Percentiles rank a stretch among this genome's conserved stretches.
phyloP scores from a whole-genome alignment of 768 basidiomycete species.

The Amylocystis lapponica region DNA sequence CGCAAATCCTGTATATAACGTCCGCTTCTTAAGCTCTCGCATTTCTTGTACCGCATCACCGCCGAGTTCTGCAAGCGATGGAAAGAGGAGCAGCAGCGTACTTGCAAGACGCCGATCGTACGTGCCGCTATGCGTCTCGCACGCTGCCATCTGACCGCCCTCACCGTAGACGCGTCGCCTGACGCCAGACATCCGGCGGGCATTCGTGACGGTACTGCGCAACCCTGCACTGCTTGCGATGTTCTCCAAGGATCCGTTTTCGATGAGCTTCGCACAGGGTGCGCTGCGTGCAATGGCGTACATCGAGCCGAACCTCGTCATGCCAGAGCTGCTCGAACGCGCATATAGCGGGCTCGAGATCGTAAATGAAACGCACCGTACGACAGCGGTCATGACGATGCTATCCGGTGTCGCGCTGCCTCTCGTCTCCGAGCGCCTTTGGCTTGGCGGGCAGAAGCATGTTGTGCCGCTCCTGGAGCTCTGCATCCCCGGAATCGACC shows the following conservation, averaged over 20 bases:
- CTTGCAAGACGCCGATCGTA: conserved; percentile 78
- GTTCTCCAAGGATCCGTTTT: conserved; percentile 80
- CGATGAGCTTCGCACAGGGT: conserved; percentile 77
- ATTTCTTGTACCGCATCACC: conserved; percentile 66
- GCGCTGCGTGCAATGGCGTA: conserved; percentile 73
- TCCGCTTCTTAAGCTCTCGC: conserved; percentile 42
- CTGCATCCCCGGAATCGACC: conserved; percentile 87
- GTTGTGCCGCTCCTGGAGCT: conserved; percentile 83
- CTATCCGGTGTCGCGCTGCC: conserved; percentile 73
- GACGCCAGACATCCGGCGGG: conserved; percentile 72
- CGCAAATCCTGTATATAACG: neutral
- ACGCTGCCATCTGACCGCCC: neutral
- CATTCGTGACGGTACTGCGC: conserved; percentile 74
- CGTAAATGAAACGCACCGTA: conserved; percentile 92
- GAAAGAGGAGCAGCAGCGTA: conserved; percentile 68
- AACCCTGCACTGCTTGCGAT: conserved; percentile 89
- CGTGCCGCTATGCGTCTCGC: conserved; percentile 13
- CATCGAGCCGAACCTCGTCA: conserved; percentile 77
- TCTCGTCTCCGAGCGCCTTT: conserved; percentile 69
- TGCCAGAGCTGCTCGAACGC: conserved; percentile 88
- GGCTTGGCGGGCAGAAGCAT: conserved; percentile 86
- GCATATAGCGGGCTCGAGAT: conserved; percentile 90
- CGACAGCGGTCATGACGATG: conserved; percentile 85
- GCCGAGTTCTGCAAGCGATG: conserved; percentile 76
- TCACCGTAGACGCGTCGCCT: conserved; percentile 58